Conservation (phyloP, 1,284 basidiomycete species). For the Ustilago loliicola region DNA sequence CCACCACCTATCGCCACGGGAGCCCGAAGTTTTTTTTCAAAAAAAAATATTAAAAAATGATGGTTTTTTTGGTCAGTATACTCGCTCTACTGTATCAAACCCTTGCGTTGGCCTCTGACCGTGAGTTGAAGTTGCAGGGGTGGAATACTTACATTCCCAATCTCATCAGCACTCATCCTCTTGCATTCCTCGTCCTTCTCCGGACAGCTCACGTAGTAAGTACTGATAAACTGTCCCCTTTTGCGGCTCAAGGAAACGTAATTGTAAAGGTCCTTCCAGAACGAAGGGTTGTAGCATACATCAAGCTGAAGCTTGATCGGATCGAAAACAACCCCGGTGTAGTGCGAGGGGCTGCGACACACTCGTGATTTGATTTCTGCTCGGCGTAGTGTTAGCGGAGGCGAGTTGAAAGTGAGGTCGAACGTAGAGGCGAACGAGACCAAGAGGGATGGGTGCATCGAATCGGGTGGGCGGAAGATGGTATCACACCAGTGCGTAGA, state of each 20-base stretch:
- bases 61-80: no score
- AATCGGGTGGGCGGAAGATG: no score
- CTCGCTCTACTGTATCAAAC: no score
- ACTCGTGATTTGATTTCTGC: background rate
- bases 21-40: no score
- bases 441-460: no score
- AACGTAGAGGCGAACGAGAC: no score
- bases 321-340: background rate
- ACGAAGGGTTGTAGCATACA: background rate
- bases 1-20: background rate
- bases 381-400: no score
- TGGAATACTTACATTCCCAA: background rate
- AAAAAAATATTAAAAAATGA: no score
- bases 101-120: no score
- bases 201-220: background rate
- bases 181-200: background rate
- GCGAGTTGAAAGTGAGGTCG: no score
- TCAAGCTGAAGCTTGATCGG: background rate
- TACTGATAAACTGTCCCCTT: background rate
- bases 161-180: background rate
- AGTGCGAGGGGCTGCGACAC: background rate
- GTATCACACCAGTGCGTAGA: no score
- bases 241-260: background rate
- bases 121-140: no score
- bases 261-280: background rate